Conservation (phyloP, 176 grass and related monocot genomes). For the Otatea glauca region DNA sequence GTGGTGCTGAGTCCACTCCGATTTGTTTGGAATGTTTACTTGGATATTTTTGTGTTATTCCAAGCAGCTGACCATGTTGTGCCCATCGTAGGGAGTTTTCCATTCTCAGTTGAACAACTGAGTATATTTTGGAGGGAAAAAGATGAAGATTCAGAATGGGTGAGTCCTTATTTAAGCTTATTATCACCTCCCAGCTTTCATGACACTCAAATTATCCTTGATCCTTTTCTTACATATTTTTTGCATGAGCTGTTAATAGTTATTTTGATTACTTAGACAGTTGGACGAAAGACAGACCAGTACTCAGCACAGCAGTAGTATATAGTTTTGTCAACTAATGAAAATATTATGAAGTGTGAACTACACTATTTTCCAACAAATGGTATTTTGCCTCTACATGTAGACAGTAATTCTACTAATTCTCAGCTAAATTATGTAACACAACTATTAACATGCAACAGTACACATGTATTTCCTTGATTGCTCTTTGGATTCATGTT, state of each 20-base stretch:
- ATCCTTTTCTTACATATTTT: constrained; percentile 23
- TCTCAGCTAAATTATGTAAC: constrained; percentile 16
- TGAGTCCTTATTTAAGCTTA: constrained; percentile 48
- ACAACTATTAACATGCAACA: constrained; percentile 1
- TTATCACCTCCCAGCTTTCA: constrained; percentile 19
- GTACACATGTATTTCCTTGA: neutral
- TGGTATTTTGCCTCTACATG: constrained; percentile 29
- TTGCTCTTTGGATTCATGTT: constrained; percentile 12
- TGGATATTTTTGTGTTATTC: neutral
- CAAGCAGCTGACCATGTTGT: constrained; percentile 24
- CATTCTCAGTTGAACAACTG: constrained; percentile 61
- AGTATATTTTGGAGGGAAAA: constrained; percentile 92
- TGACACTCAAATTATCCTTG: neutral
- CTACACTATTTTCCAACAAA: constrained; percentile 2
- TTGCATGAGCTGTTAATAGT: constrained; percentile 21
- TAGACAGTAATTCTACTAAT: constrained; percentile 2
- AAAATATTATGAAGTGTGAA: constrained; percentile 3
- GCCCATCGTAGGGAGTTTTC: constrained; percentile 54
- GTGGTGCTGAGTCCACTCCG: neutral
- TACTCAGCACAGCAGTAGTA: neutral
- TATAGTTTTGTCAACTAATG: constrained; percentile 23
- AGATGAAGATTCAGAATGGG: constrained; percentile 97
- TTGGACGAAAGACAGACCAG: neutral
- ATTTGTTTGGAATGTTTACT: neutral
- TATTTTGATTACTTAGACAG: neutral